Conservation (phyloP, 179 eudicot species). For the Nepenthes alata region DNA sequence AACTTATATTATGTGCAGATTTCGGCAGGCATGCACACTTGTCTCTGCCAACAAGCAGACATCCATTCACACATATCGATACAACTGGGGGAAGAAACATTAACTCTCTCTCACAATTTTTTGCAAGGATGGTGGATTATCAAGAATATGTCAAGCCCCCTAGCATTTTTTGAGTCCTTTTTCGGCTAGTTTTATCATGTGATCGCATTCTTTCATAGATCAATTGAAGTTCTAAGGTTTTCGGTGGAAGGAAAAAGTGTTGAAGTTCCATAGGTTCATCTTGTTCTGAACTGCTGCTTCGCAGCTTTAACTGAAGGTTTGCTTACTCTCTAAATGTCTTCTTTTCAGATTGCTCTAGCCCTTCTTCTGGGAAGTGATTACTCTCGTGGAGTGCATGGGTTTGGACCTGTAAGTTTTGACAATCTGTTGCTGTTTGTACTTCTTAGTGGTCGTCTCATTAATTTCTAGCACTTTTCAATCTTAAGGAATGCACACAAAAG, state of each 20-base stretch:
- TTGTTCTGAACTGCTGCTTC: background rate
- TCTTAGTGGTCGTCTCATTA: background rate
- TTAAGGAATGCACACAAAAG: constrained; percentile 1
- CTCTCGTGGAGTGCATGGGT: constrained; percentile 66
- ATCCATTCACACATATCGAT: background rate
- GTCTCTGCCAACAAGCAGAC: too few species aligned
- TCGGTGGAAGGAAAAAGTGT: background rate
- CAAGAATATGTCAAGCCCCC: background rate
- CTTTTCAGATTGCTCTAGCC: constrained; percentile 70
- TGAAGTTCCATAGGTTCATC: constrained; percentile 1
- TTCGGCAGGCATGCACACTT: background rate
- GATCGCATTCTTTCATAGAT: background rate
- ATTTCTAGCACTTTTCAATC: background rate
- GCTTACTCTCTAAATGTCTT: constrained; percentile 2
- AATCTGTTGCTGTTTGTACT: background rate
- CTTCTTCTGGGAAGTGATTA: constrained; percentile 90
- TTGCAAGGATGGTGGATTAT: too few species aligned
- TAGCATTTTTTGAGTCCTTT: background rate
- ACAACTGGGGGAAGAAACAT: too few species aligned
- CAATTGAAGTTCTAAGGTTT: background rate
- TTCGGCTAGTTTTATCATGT: background rate
- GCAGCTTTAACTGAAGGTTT: constrained; percentile 1
- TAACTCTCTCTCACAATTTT: too few species aligned
- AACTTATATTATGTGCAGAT: too few species aligned
- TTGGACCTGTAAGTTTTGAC: constrained; percentile 62